phyloP scores from a whole-genome alignment of 2,329 filamentous ascomycete species.

The Raffaelea albimanens region DNA sequence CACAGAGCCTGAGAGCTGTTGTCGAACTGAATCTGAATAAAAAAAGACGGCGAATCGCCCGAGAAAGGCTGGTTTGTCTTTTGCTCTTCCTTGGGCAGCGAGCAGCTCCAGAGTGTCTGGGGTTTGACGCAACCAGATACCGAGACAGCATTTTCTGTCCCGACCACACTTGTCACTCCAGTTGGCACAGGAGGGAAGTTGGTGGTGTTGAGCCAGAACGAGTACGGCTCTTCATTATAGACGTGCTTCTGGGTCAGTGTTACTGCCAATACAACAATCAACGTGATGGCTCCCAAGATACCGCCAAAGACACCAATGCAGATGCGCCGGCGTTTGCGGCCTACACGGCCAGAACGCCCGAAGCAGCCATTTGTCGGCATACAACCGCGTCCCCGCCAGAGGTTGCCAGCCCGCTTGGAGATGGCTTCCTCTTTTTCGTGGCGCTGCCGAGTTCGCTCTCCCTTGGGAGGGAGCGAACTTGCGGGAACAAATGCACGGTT shows the following conservation, averaged over 20 bases:
- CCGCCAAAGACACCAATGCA: conserved; percentile 43
- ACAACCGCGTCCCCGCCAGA: conserved; percentile 58
- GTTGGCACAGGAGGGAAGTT: conserved; percentile 80
- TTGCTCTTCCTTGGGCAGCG: conserved; percentile 70
- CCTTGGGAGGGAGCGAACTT: conserved; percentile 23
- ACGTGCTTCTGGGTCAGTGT: conserved; percentile 36
- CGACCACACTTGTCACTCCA: conserved; percentile 69
- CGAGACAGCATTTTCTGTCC: conserved; percentile 56
- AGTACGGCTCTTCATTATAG: conserved; percentile 21
- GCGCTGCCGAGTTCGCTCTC: conserved; percentile 42
- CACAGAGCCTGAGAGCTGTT: conserved; percentile 43
- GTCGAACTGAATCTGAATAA: conserved; percentile 69
- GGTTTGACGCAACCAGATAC: conserved; percentile 62
- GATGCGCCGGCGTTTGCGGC: conserved; percentile 51
- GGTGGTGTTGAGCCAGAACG: conserved; percentile 73
- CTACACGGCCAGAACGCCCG: conserved; percentile 53
- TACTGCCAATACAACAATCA: conserved; percentile 49
- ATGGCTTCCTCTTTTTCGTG: conserved; percentile 58
- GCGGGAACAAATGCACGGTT: conserved; percentile 30
- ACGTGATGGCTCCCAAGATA: conserved; percentile 35
- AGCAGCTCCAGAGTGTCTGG: conserved; percentile 76
- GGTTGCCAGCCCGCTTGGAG: conserved; percentile 46
- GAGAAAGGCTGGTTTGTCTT: conserved; percentile 51
- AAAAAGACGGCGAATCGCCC: conserved; percentile 65
- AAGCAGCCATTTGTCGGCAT: conserved; percentile 56